phyloP scores from a whole-genome alignment of 2,329 filamentous ascomycete species.

The Alternaria incomplexa region DNA sequence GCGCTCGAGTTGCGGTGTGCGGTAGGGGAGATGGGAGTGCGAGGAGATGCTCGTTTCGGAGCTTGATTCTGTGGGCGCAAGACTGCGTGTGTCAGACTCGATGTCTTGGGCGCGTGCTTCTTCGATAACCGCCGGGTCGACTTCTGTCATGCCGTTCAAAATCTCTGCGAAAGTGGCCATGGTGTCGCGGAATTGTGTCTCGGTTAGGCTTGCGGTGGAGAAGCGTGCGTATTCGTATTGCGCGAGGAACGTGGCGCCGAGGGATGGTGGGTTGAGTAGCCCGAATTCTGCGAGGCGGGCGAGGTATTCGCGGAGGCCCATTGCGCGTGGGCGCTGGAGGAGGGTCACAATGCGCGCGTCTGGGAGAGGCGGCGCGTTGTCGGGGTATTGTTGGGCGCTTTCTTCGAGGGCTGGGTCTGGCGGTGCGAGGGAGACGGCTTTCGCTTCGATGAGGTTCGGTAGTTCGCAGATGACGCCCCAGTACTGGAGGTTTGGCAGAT shows the following conservation, averaged over 20 bases:
- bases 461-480: constrained; percentile 80
- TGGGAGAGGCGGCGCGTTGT: constrained; percentile 51
- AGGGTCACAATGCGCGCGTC: constrained; percentile 73
- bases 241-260: constrained; percentile 68
- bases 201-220: constrained; percentile 71
- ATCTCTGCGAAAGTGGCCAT: constrained; percentile 87
- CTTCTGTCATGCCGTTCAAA: constrained; percentile 73
- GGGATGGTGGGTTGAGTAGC: constrained; percentile 62
- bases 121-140: constrained; percentile 63
- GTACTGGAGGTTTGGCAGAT: constrained; percentile 84
- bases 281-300: constrained; percentile 70
- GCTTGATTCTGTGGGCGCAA: constrained; percentile 40
- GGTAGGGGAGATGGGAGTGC: constrained; percentile 33
- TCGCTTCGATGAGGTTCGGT: constrained; percentile 88
- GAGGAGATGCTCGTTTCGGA: constrained; percentile 24
- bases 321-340: constrained; percentile 71
- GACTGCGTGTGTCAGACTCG: constrained; percentile 40
- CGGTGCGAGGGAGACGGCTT: constrained; percentile 84
- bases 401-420: constrained; percentile 54
- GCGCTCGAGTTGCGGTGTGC: constrained; percentile 33
- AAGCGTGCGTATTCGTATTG: constrained; percentile 88
- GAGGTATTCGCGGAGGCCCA: constrained; percentile 82
- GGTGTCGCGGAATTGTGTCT: constrained; percentile 73
- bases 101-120: constrained; percentile 42
- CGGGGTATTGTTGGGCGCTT: constrained; percentile 23